Evolutionary conservation across 306 rosid species (phyloP).

Genomic region (Malus fusca): DNA sequence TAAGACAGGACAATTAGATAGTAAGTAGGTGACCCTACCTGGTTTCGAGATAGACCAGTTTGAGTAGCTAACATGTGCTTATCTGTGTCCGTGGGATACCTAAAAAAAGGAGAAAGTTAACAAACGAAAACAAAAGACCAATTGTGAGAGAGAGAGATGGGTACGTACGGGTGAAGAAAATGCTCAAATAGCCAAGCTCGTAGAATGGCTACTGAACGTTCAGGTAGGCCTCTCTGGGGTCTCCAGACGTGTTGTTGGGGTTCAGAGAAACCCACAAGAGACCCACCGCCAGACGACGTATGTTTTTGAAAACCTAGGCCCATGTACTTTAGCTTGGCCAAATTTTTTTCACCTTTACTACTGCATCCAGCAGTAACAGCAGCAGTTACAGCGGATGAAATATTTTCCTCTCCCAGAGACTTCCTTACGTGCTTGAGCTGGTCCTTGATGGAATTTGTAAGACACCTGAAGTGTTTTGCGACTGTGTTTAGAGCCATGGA

Average conservation of each 20-base stretch:
- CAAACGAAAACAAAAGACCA: neutral
- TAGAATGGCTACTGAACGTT: constrained; percentile 76
- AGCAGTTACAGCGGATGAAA: constrained; percentile 15
- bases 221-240: constrained; percentile 96
- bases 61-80: constrained; percentile 92
- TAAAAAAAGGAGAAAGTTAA: constrained; percentile 15
- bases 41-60: constrained; percentile 94
- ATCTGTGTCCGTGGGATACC: constrained; percentile 97
- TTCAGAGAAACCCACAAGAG: constrained; percentile 37
- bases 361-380: constrained; percentile 17
- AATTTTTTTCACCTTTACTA: constrained; percentile 27
- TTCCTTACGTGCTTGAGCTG: constrained; percentile 43
- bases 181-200: constrained; percentile 95
- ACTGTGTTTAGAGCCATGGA: constrained; percentile 59
- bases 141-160: neutral
- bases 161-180: constrained; percentile 93
- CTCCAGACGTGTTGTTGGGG: constrained; percentile 70
- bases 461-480: constrained; percentile 52
- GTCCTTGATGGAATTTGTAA: constrained; percentile 54
- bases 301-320: constrained; percentile 58
- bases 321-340: constrained; percentile 32
- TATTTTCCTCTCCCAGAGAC: constrained; percentile 47
- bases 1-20: constrained; percentile 10
- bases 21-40: constrained; percentile 49
- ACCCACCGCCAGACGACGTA: constrained; percentile 37